Evolutionary conservation across 2,329 filamentous ascomycete species (phyloP).

Genomic region (Cladosporium sp.): DNA sequence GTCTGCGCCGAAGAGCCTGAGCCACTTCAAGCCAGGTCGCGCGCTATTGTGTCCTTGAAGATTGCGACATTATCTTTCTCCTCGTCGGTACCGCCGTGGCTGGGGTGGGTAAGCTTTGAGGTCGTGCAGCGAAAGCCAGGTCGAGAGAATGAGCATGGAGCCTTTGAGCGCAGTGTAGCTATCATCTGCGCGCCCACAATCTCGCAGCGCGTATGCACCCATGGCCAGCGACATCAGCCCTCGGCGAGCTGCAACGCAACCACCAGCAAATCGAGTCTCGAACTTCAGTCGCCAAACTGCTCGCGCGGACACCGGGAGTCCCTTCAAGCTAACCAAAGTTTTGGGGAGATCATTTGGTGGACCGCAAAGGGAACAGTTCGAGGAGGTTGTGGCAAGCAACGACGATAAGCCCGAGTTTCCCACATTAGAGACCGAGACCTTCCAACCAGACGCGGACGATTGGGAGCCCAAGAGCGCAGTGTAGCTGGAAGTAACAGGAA

Average conservation of each 20-base stretch:
- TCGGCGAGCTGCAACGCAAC: slow-evolving; percentile 16
- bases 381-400: not conserved
- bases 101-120: slow-evolving; percentile 86
- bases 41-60: no score
- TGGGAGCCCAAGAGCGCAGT: slow-evolving; percentile 23
- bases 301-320: slow-evolving; percentile 27
- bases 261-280: slow-evolving; percentile 29
- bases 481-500: slow-evolving; percentile 64
- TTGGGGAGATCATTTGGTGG: slow-evolving; percentile 25
- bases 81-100: slow-evolving; percentile 81
- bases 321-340: slow-evolving; percentile 29
- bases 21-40: no score
- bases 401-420: slow-evolving; percentile 9
- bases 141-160: slow-evolving; percentile 90
- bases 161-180: slow-evolving; percentile 91
- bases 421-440: not conserved
- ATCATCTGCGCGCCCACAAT: slow-evolving; percentile 51
- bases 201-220: slow-evolving; percentile 36
- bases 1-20: no score
- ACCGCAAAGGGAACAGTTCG: slow-evolving; percentile 14
- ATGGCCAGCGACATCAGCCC: slow-evolving; percentile 10
- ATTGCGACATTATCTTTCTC: no score
- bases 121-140: slow-evolving; percentile 86
- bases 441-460: not conserved
- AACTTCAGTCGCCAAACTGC: slow-evolving; percentile 28